A percentile compares a stretch with the other conserved stretches of the same genome.
Conservation (phyloP, 2,329 filamentous ascomycete species). For the Ophiostoma quercus region DNA sequence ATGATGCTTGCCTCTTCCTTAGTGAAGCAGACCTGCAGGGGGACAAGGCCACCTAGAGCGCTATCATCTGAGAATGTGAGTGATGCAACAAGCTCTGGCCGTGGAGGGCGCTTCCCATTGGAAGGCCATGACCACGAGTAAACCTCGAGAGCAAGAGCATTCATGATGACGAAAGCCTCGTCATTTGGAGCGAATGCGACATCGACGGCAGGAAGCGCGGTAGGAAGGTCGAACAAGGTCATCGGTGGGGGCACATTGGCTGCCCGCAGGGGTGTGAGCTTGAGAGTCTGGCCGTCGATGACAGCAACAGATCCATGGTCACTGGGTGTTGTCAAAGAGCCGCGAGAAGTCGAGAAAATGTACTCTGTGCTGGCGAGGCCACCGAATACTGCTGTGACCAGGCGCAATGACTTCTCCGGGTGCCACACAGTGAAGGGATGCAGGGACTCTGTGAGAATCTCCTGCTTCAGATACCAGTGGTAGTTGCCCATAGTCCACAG, state of each 20-base stretch:
- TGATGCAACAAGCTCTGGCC: conserved; percentile 38
- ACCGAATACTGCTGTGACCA: conserved; percentile 51
- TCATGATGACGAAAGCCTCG: conserved; percentile 65
- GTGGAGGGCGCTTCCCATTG: conserved; percentile 48
- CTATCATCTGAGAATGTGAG: neutral
- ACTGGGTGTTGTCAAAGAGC: conserved; percentile 62
- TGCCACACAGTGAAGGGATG: conserved; percentile 62
- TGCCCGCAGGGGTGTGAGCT: conserved; percentile 76
- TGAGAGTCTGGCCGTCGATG: conserved; percentile 73
- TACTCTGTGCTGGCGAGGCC: conserved; percentile 59
- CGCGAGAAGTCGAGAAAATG: conserved; percentile 61
- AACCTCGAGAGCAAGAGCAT: conserved; percentile 59
- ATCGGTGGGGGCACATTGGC: conserved; percentile 91
- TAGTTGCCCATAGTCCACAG: conserved; percentile 98
- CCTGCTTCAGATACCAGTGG: conserved; percentile 95
- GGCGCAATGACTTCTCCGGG: conserved; percentile 70
- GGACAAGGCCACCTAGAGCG: conserved; percentile 37
- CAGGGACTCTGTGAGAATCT: conserved; percentile 50
- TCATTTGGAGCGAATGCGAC: conserved; percentile 65
- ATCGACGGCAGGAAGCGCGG: conserved; percentile 63
- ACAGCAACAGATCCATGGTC: conserved; percentile 78
- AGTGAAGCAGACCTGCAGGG: conserved; percentile 30
- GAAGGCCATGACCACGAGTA: conserved; percentile 67
- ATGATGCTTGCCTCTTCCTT: conserved; percentile 25
- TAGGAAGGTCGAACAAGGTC: conserved; percentile 68